These are phyloP conservation scores for Zygoascus bituminiphila DNA, from an alignment of 805 yeast species.

Conservation along the genomic window DNA sequence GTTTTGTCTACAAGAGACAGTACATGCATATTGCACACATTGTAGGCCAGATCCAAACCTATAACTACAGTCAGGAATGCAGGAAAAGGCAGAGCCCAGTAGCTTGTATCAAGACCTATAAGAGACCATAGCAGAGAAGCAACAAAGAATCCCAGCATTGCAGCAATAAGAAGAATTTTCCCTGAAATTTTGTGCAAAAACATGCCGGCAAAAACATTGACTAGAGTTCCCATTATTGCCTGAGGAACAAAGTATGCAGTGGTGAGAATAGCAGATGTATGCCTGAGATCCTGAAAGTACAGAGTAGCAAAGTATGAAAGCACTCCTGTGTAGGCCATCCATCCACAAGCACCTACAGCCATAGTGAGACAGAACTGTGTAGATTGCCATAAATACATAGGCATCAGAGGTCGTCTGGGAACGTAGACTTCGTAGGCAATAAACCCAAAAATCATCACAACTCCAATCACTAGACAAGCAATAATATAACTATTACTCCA, in stretches of 20 bases:
- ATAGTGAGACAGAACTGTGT: slow-evolving; percentile 35
- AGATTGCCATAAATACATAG: slow-evolving; percentile 36
- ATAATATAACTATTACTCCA: slow-evolving; percentile 43
- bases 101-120: slow-evolving; percentile 28
- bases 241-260: slow-evolving; percentile 39
- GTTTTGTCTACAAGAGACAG: slow-evolving; percentile 33
- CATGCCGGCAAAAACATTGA: slow-evolving; percentile 40
- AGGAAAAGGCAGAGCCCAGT: slow-evolving; percentile 42
- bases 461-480: slow-evolving; percentile 36
- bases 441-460: slow-evolving; percentile 28
- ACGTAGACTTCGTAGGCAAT: slow-evolving; percentile 34
- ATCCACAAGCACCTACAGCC: slow-evolving; percentile 31
- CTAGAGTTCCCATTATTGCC: slow-evolving; percentile 35
- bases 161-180: slow-evolving; percentile 29
- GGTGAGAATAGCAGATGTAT: slow-evolving; percentile 34
- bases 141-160: slow-evolving; percentile 31
- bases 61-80: slow-evolving; percentile 34
- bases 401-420: slow-evolving; percentile 40
- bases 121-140: slow-evolving; percentile 39
- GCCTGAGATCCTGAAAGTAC: slow-evolving; percentile 36
- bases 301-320: slow-evolving; percentile 34
- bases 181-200: slow-evolving; percentile 41
- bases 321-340: slow-evolving; percentile 38
- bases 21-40: slow-evolving; percentile 38
- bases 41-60: slow-evolving; percentile 42